Percentiles rank a stretch among this genome's conserved stretches.
These are phyloP conservation scores for Clohesyomyces aquaticus DNA, from an alignment of 495 filamentous ascomycete species.

Conservation along the genomic window DNA sequence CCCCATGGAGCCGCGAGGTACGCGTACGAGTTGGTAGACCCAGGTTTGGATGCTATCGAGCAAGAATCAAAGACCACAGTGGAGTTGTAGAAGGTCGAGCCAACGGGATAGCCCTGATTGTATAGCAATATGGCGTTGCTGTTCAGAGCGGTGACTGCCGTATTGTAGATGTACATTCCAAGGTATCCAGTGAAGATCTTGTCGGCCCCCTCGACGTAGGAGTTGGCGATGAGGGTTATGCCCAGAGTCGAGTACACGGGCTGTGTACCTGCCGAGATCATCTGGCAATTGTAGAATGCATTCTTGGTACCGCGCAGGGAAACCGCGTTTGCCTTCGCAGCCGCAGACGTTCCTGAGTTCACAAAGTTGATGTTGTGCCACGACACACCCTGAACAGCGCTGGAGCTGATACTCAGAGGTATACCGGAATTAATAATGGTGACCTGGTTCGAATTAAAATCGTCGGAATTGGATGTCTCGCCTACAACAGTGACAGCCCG, in stretches of 20 bases:
- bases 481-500: conserved; percentile 16
- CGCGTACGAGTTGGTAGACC: conserved; percentile 23
- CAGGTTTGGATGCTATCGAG: conserved; percentile 12
- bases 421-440: conserved; percentile 4
- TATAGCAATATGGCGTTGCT: conserved; percentile 12
- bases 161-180: conserved; percentile 17
- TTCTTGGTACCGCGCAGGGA: conserved; percentile 20
- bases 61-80: conserved; percentile 22
- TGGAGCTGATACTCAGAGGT: neutral
- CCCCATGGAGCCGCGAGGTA: conserved; percentile 20
- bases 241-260: conserved; percentile 3
- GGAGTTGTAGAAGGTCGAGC: conserved; percentile 23
- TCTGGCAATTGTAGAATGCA: conserved; percentile 20
- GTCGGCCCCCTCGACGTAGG: conserved; percentile 26
- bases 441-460: conserved; percentile 13
- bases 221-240: conserved; percentile 9
- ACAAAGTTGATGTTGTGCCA: conserved; percentile 21
- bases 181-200: conserved; percentile 22
- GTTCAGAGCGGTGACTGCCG: conserved; percentile 7
- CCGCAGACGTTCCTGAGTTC: neutral
- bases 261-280: conserved; percentile 14
- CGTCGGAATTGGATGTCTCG: neutral
- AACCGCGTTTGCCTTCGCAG: conserved; percentile 7
- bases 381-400: conserved; percentile 4
- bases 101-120: conserved; percentile 1